Base-by-base conservation (phyloP, 2,329 filamentous ascomycete species). In the Hymenoscyphus occultus region DNA sequence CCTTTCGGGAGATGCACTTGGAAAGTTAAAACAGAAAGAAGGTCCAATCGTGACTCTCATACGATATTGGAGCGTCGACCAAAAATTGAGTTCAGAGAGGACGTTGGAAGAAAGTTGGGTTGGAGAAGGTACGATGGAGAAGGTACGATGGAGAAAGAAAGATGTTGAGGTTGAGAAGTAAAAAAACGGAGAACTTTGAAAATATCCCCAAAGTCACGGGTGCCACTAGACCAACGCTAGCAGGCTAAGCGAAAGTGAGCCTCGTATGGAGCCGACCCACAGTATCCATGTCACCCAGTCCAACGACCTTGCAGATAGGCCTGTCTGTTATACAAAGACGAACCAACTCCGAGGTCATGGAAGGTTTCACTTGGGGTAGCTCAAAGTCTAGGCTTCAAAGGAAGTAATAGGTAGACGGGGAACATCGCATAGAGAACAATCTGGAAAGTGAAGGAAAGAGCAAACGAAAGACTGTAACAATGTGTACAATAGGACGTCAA, bases 201-300 rank as follows among this genome's bases (percentile, higher is more conserved):
- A 3, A 59, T 59, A 14, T 54, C 48, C 48, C 5, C 35, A 35
- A 54, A 54, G 48, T 54, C 48, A 51, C 45, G 48, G 48, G 48
- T 40, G 6, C 56, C 56, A 32, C n/a, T 59, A 59, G 56, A 40
- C 48, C 56, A 59, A 39, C 56, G 39, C 56, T 59, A 59, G 56
- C 32, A 54, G 19, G 12, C 48, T 54, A 54, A 54, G 48, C 48
- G 48, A 54, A 28, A 28, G 48, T 5, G 48, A 22, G 48, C n/a
- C 48, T 54, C 48, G 48, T 54, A 28, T n/a, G n/a, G 42, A 45
- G 42, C 42, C 19, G 10, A 54, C 22, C 22, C 10, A 54, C 10
- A 13, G 48, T 12, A 22, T 22, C n/a, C 19, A 13, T 12, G 48
- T 13, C 48, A 10, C 6, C 22, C 22, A 7, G 19, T 22, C 48